Conservation (phyloP, 140 eudicot genomes). For the Ambrosia hybrid region DNA sequence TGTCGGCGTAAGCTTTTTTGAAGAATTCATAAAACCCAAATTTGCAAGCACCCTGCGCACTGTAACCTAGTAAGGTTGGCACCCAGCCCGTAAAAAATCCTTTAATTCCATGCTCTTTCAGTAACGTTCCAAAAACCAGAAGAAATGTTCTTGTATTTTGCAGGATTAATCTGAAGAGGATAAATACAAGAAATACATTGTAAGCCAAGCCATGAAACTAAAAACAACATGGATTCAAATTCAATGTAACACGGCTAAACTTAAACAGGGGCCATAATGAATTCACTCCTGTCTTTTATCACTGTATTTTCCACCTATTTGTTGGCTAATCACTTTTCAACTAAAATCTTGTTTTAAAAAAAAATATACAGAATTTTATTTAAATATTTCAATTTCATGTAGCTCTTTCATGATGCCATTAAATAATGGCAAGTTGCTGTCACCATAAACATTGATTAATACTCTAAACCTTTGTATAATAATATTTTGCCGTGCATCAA, state of each 20-base stretch:
- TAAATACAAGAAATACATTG: background rate
- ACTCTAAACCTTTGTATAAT: background rate
- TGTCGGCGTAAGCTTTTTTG: slow-evolving; percentile 87
- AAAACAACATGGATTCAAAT: slow-evolving; percentile 1
- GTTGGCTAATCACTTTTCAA: background rate
- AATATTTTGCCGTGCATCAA: background rate
- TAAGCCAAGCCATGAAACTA: background rate
- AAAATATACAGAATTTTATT: background rate
- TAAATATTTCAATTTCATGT: background rate
- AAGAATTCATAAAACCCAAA: slow-evolving; percentile 88
- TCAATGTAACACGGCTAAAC: background rate
- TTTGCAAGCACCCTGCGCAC: slow-evolving; percentile 91
- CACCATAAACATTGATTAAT: background rate
- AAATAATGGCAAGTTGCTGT: background rate
- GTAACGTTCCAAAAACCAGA: slow-evolving; percentile 73
- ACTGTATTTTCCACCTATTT: slow-evolving; percentile 8
- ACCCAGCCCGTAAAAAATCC: slow-evolving; percentile 96
- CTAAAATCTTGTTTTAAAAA: background rate
- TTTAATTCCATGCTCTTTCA: slow-evolving; percentile 79
- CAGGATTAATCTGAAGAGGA: slow-evolving; percentile 70
- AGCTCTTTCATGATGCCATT: background rate
- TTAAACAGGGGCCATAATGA: background rate
- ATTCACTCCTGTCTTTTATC: slow-evolving; percentile 1
- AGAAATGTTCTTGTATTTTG: slow-evolving; percentile 76
- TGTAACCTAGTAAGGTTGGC: slow-evolving; percentile 85